Evolutionary conservation across 1,284 basidiomycete species (phyloP).

Genomic region (Microbotryum silenes-acaulis): DNA sequence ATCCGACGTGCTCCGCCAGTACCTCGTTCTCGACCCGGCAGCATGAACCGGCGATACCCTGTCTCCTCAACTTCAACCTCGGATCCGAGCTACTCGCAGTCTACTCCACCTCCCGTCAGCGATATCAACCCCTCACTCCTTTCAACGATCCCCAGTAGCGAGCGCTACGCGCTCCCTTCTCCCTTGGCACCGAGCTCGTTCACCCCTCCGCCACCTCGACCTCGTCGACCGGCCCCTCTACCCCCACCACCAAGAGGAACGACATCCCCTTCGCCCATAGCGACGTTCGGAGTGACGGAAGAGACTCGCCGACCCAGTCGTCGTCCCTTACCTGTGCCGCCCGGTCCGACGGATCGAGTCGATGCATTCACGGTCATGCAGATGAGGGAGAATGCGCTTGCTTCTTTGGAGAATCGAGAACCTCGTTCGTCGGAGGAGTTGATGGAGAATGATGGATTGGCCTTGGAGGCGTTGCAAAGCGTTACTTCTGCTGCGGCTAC

Average conservation of each 20-base stretch:
- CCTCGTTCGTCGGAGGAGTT: background rate
- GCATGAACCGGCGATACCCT: too few relatives aligned
- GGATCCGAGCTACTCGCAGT: too few relatives aligned
- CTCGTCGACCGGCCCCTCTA: background rate
- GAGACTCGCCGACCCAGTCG: background rate
- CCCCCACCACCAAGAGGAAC: background rate
- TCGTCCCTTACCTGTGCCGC: conserved; percentile 15
- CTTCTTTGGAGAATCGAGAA: too few relatives aligned
- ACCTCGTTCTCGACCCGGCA: too few relatives aligned
- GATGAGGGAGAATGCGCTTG: background rate
- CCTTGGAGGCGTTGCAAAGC: background rate
- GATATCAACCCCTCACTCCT: too few relatives aligned
- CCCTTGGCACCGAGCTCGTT: background rate
- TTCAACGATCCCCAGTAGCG: too few relatives aligned
- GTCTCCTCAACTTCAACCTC: too few relatives aligned
- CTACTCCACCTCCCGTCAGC: too few relatives aligned
- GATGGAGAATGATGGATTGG: background rate
- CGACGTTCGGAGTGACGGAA: background rate
- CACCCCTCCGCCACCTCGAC: background rate
- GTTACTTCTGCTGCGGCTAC: too few relatives aligned
- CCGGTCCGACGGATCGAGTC: conserved; percentile 1
- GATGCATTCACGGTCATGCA: conserved; percentile 21
- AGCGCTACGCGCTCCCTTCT: background rate
- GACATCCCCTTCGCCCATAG: background rate
- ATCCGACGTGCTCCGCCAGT: too few relatives aligned